These are phyloP conservation scores for Torrubiellomyces zombiae DNA, from an alignment of 2,329 filamentous ascomycete genomes.

Conservation along the genomic window DNA sequence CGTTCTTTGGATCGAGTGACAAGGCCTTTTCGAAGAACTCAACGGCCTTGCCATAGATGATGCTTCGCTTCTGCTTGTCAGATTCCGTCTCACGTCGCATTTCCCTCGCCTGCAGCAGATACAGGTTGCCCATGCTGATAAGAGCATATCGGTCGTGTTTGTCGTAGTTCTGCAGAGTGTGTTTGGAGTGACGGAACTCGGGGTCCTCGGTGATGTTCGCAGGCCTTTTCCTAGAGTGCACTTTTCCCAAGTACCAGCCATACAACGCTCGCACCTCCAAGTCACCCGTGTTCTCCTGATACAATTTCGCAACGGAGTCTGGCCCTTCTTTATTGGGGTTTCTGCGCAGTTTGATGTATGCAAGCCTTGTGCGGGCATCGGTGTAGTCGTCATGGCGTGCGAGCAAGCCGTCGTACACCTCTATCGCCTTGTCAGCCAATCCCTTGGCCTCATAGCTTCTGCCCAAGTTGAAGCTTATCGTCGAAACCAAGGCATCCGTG, in stretches of 20 bases:
- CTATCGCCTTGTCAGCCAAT: conserved; percentile 65
- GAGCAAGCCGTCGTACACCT: conserved; percentile 75
- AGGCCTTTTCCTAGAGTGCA: conserved; percentile 61
- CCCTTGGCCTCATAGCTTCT: conserved; percentile 81
- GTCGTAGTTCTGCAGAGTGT: conserved; percentile 83
- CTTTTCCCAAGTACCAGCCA: conserved; percentile 84
- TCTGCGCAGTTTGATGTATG: conserved; percentile 74
- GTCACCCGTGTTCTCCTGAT: conserved; percentile 68
- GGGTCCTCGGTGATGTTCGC: conserved; percentile 73
- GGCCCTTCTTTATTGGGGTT: conserved; percentile 74
- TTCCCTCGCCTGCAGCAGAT: conserved; percentile 73
- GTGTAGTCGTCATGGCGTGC: conserved; percentile 81
- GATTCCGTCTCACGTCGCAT: conserved; percentile 83
- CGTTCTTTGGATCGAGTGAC: conserved; percentile 86
- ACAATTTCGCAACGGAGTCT: conserved; percentile 69
- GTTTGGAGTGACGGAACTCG: conserved; percentile 90
- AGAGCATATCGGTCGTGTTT: conserved; percentile 97
- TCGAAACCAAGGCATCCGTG: conserved; percentile 81
- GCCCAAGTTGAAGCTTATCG: conserved; percentile 91
- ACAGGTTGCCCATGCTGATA: conserved; percentile 91
- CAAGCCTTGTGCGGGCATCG: conserved; percentile 73
- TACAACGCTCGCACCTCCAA: conserved; percentile 86
- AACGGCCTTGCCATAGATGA: conserved; percentile 77
- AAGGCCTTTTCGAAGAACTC: conserved; percentile 98
- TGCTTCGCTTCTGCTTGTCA: conserved; percentile 80